Conservation (phyloP, 164 flowering plant species). For the Paratinospora sagittata region DNA sequence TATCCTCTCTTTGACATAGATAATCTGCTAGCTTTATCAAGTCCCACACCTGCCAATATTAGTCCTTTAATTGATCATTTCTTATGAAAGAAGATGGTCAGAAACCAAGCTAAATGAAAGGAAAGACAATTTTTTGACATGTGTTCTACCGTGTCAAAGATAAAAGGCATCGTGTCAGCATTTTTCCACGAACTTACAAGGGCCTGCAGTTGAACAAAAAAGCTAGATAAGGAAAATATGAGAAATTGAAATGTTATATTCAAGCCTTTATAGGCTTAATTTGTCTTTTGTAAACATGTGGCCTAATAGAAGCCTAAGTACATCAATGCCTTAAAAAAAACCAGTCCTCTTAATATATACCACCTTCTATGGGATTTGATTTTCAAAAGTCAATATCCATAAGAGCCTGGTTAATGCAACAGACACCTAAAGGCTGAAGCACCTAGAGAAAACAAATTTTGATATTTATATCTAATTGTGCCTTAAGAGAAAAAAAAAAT, state of each 20-base stretch:
- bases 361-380: neutral
- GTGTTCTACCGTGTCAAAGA: constrained; percentile 74
- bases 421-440: neutral
- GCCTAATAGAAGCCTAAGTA: neutral
- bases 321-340: neutral
- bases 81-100: neutral
- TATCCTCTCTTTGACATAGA: constrained; percentile 71
- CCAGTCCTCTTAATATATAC: constrained; percentile 5
- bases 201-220: constrained; percentile 49
- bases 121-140: neutral
- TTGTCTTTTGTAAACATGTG: neutral
- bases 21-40: constrained; percentile 87
- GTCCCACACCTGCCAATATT: constrained; percentile 64
- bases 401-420: neutral
- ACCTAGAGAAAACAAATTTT: neutral
- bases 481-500: neutral
- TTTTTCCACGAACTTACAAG: constrained; percentile 78
- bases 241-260: neutral
- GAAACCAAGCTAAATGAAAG: neutral
- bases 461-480: too few species aligned
- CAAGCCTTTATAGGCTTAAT: constrained; percentile 4
- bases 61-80: neutral
- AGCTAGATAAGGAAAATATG: neutral
- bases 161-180: constrained; percentile 94
- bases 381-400: neutral